Evolutionary conservation across 148 eudicot species (phyloP).

Genomic region (Cornus controversa): DNA sequence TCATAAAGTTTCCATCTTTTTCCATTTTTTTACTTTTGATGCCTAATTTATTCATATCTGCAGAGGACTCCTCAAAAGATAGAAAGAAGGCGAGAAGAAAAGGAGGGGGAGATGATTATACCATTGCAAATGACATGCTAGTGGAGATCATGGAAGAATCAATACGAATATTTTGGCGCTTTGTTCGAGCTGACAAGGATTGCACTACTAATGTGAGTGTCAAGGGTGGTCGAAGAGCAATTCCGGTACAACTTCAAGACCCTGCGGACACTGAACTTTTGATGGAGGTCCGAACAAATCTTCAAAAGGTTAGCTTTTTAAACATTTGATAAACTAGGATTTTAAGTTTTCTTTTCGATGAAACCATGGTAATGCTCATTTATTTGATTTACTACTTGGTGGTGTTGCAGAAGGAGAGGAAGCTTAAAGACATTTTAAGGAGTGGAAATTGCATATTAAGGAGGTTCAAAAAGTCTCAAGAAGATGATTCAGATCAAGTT

Average conservation of each 20-base stretch:
- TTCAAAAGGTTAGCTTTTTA: slow-evolving; percentile 58
- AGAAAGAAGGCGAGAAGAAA: slow-evolving; percentile 46
- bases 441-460: slow-evolving; percentile 61
- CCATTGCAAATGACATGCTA: slow-evolving; percentile 67
- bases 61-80: slow-evolving; percentile 67
- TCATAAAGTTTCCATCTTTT: no score
- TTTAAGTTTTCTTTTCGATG: background rate
- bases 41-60: background rate
- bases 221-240: slow-evolving; percentile 29
- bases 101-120: slow-evolving; percentile 43
- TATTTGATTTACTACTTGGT: background rate
- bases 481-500: slow-evolving; percentile 51
- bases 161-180: slow-evolving; percentile 76
- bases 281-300: slow-evolving; percentile 45
- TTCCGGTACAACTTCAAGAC: slow-evolving; percentile 38
- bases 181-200: slow-evolving; percentile 66
- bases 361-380: background rate
- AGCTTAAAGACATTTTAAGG: slow-evolving; percentile 57
- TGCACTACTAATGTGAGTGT: slow-evolving; percentile 14
- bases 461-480: slow-evolving; percentile 39
- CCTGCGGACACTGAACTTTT: slow-evolving; percentile 52
- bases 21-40: no score
- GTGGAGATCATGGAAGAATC: slow-evolving; percentile 83
- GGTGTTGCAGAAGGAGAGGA: slow-evolving; percentile 75
- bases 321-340: background rate